Conservation (phyloP, 2,329 filamentous ascomycete species). For the Sarocladium brachiariae region DNA sequence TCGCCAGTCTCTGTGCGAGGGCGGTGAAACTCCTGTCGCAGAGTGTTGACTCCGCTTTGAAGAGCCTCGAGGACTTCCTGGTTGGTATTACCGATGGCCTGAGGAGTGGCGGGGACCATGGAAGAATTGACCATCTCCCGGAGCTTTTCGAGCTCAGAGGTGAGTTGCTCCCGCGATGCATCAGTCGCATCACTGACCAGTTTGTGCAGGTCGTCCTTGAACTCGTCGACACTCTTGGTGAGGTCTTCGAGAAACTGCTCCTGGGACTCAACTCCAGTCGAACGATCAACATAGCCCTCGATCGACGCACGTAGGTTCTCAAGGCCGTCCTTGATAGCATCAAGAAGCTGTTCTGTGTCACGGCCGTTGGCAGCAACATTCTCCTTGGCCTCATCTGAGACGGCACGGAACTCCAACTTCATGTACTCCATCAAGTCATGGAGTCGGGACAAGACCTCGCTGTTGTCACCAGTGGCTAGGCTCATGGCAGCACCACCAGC, state of each 20-base stretch:
- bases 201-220: slow-evolving; percentile 59
- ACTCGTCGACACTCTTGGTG: slow-evolving; percentile 57
- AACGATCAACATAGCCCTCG: slow-evolving; percentile 71
- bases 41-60: slow-evolving; percentile 63
- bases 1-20: slow-evolving; percentile 68
- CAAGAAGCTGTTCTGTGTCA: slow-evolving; percentile 82
- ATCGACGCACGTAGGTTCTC: slow-evolving; percentile 75
- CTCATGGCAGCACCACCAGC: slow-evolving; percentile 5
- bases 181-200: slow-evolving; percentile 39
- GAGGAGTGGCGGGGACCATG: slow-evolving; percentile 52
- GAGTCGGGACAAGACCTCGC: slow-evolving; percentile 48
- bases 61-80: slow-evolving; percentile 67
- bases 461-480: slow-evolving; percentile 26
- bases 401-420: slow-evolving; percentile 50
- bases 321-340: slow-evolving; percentile 80
- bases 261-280: slow-evolving; percentile 61
- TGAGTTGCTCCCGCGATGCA: slow-evolving; percentile 54
- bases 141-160: slow-evolving; percentile 74
- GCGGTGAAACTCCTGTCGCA: slow-evolving; percentile 68
- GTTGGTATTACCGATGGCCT: slow-evolving; percentile 33
- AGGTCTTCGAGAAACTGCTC: slow-evolving; percentile 72
- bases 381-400: slow-evolving; percentile 63
- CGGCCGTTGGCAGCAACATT: slow-evolving; percentile 72
- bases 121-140: slow-evolving; percentile 69
- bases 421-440: slow-evolving; percentile 59